These are phyloP conservation scores for Gomphus bonarii DNA, from an alignment of 1,284 basidiomycete genomes.

Conservation along the genomic window DNA sequence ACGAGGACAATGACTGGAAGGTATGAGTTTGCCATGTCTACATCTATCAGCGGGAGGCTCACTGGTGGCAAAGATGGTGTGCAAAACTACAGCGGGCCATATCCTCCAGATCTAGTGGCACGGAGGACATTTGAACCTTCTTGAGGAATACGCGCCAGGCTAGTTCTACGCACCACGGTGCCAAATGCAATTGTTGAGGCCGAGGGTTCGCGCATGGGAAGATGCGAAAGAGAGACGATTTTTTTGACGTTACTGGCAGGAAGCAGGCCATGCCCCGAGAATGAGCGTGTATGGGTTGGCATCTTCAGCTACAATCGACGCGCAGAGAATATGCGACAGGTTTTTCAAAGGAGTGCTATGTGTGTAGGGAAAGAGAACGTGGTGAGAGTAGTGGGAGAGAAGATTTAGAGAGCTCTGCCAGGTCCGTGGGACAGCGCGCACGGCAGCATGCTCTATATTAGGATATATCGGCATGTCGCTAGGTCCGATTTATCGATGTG, in stretches of 20 bases:
- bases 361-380: neutral
- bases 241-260: conserved; percentile 16
- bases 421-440: neutral
- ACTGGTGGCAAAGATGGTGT: conserved; percentile 48
- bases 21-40: neutral
- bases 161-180: conserved; percentile 33
- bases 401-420: neutral
- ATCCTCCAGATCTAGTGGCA: conserved; percentile 45
- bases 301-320: neutral
- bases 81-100: conserved; percentile 55
- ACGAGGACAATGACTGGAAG: conserved; percentile 33
- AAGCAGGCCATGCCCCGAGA: conserved; percentile 19
- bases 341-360: neutral
- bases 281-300: conserved; percentile 13
- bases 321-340: neutral
- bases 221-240: conserved; percentile 14
- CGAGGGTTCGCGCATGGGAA: conserved; percentile 24
- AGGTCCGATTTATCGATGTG: neutral
- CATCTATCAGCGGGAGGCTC: conserved; percentile 12
- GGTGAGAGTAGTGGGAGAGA: neutral
- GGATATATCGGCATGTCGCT: neutral
- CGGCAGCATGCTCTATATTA: neutral
- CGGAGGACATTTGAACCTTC: conserved; percentile 9
- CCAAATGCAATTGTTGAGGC: conserved; percentile 53
- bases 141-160: neutral